These are phyloP conservation scores for Cytospora chrysosperma DNA, from an alignment of 2,329 filamentous ascomycete genomes.

Conservation along the genomic window DNA sequence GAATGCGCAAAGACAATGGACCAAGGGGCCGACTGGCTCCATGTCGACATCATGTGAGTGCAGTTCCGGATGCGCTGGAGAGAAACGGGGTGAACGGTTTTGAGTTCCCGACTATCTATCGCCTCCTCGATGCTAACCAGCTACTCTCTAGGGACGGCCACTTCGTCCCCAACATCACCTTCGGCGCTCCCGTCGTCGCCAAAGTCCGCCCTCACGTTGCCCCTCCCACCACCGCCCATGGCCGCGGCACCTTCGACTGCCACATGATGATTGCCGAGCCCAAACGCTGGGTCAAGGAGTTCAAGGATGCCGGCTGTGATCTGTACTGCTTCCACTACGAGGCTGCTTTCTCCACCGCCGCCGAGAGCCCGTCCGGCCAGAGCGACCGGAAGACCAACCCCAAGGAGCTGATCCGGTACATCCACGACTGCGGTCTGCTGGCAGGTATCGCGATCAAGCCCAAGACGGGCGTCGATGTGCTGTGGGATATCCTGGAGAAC, in stretches of 20 bases:
- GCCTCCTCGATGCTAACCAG: background rate
- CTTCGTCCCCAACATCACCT: slow-evolving; percentile 98
- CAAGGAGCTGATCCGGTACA: slow-evolving; percentile 82
- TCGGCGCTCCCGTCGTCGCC: slow-evolving; percentile 90
- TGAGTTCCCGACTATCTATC: background rate
- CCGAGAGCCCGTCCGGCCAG: slow-evolving; percentile 71
- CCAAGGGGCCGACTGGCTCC: slow-evolving; percentile 87
- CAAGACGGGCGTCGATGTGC: slow-evolving; percentile 81
- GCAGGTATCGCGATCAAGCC: slow-evolving; percentile 97
- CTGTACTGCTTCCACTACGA: slow-evolving; percentile 99
- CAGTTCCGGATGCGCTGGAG: slow-evolving; percentile 24
- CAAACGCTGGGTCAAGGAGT: slow-evolving; percentile 97
- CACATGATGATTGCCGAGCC: slow-evolving; percentile 99
- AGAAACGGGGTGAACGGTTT: background rate
- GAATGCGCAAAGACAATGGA: slow-evolving; percentile 85
- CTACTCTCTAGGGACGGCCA: slow-evolving; percentile 76
- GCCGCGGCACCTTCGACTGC: slow-evolving; percentile 94
- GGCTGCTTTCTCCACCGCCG: slow-evolving; percentile 84
- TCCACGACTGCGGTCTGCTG: slow-evolving; percentile 83
- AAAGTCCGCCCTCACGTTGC: slow-evolving; percentile 89
- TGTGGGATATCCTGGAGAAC: slow-evolving; percentile 85
- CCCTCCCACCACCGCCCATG: slow-evolving; percentile 64
- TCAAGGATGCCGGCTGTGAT: slow-evolving; percentile 90
- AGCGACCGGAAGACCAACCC: slow-evolving; percentile 75
- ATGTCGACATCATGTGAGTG: slow-evolving; percentile 82